These are phyloP conservation scores for Violaceomyces palustris DNA, from an alignment of 1,284 basidiomycete species.

Conservation along the genomic window DNA sequence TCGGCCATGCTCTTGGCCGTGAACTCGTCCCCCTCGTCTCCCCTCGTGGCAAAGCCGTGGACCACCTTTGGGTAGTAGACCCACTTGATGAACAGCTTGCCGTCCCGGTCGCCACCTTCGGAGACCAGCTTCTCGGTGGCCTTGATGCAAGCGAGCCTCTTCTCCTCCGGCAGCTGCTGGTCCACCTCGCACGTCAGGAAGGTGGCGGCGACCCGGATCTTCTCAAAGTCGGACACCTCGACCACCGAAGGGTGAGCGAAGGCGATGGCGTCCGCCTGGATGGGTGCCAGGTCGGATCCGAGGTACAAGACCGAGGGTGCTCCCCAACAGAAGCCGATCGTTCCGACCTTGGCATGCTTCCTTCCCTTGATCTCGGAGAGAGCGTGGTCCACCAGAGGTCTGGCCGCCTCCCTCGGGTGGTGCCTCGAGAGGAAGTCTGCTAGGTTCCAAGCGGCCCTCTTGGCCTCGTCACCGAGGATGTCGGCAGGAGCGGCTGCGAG, in stretches of 20 bases:
- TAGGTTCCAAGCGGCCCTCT: neutral
- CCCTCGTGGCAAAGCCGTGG: conserved; percentile 13
- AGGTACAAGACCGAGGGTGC: conserved; percentile 9
- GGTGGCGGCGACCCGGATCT: conserved; percentile 6
- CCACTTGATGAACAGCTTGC: conserved; percentile 7
- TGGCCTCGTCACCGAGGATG: neutral
- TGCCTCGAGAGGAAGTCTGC: neutral
- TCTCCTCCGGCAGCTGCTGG: conserved; percentile 5
- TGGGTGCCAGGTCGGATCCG: conserved; percentile 1
- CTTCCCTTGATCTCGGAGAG: conserved; percentile 1
- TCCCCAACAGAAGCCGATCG: conserved; percentile 23
- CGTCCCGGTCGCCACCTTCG: conserved; percentile 3
- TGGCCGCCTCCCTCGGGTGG: conserved; percentile 5
- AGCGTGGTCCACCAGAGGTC: neutral
- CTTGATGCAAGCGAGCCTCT: conserved; percentile 5
- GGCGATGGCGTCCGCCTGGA: conserved; percentile 11
- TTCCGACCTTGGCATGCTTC: conserved; percentile 5
- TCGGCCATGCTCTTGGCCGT: conserved; percentile 8
- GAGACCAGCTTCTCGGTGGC: conserved; percentile 3
- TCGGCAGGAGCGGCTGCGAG: neutral
- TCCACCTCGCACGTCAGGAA: conserved; percentile 16
- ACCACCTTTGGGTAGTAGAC: conserved; percentile 8
- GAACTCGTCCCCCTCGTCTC: conserved; percentile 12
- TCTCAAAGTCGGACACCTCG: conserved; percentile 11
- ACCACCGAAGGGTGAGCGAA: conserved; percentile 20